Percentiles rank a stretch among this genome's conserved stretches.
Conservation (phyloP, 306 rosid genomes). For the Pyrus communis region DNA sequence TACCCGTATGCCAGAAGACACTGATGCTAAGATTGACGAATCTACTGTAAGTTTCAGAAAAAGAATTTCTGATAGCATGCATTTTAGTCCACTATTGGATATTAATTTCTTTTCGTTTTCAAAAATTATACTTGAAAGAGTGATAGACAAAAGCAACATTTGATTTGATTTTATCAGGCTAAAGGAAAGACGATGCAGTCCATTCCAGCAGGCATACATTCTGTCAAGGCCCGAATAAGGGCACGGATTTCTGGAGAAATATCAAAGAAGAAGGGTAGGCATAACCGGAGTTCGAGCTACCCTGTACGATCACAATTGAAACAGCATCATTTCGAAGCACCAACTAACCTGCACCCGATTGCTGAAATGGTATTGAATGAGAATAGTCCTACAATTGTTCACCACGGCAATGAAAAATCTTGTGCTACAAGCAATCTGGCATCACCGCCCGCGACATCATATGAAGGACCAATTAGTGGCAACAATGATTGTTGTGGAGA, state of each 20-base stretch:
- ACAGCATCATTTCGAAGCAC: slow-evolving; percentile 23
- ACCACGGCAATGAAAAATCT: slow-evolving; percentile 17
- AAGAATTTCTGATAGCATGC: not conserved
- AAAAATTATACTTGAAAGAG: not conserved
- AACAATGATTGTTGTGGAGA: slow-evolving; percentile 19
- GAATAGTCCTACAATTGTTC: slow-evolving; percentile 19
- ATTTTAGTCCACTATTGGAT: not conserved
- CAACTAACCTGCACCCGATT: slow-evolving; percentile 25
- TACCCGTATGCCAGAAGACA: slow-evolving; percentile 1
- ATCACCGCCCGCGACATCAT: slow-evolving; percentile 9
- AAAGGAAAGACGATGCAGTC: slow-evolving; percentile 15
- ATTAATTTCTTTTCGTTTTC: not conserved
- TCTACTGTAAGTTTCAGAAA: slow-evolving; percentile 31
- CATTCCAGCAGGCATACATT: slow-evolving; percentile 21
- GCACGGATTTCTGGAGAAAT: slow-evolving; percentile 43
- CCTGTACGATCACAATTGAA: slow-evolving; percentile 29
- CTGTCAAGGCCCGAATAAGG: slow-evolving; percentile 43
- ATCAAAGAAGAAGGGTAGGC: slow-evolving; percentile 29
- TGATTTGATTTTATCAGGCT: slow-evolving; percentile 32
- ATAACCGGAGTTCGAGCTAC: slow-evolving; percentile 49
- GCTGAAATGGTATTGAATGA: slow-evolving; percentile 16
- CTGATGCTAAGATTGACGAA: not conserved
- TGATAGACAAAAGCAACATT: slow-evolving; percentile 4
- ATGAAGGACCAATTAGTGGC: slow-evolving; percentile 12
- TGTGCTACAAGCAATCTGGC: slow-evolving; percentile 16